Conservation (phyloP, 345 rosid species). For the Citrus sinensis region DNA sequence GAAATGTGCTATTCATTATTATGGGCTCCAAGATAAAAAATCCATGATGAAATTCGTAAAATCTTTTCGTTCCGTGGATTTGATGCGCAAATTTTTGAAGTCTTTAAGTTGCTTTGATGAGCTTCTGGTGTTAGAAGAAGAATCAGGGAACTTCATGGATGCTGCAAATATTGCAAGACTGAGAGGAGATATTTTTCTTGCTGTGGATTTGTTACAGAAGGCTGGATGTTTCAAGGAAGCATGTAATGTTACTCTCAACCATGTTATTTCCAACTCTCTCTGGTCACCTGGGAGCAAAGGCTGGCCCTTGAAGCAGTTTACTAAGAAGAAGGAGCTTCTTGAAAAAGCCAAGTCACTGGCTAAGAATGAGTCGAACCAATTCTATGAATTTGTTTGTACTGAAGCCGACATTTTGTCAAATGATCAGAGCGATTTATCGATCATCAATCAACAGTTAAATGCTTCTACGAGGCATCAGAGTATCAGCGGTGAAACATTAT, state of each 20-base stretch:
- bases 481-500: conserved; percentile 35
- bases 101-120: conserved; percentile 31
- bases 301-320: conserved; percentile 48
- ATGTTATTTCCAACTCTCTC: conserved; percentile 36
- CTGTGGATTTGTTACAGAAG: conserved; percentile 35
- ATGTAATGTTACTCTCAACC: conserved; percentile 25
- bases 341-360: conserved; percentile 35
- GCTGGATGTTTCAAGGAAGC: conserved; percentile 34
- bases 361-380: conserved; percentile 16
- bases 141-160: conserved; percentile 34
- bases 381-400: conserved; percentile 22
- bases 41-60: conserved; percentile 37
- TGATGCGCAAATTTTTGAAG: conserved; percentile 29
- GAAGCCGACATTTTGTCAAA: conserved; percentile 29
- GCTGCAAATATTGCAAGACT: conserved; percentile 35
- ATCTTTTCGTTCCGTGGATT: conserved; percentile 22
- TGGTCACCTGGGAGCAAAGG: conserved; percentile 41
- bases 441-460: conserved; percentile 27
- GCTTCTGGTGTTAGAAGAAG: conserved; percentile 35
- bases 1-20: conserved; percentile 34
- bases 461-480: conserved; percentile 27
- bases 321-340: conserved; percentile 27
- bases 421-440: conserved; percentile 11
- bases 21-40: conserved; percentile 19
- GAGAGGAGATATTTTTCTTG: conserved; percentile 34